Percentiles rank a stretch among this genome's conserved stretches.
These are phyloP conservation scores for Halenospora varia DNA, from an alignment of 495 filamentous ascomycete genomes.

Conservation along the genomic window DNA sequence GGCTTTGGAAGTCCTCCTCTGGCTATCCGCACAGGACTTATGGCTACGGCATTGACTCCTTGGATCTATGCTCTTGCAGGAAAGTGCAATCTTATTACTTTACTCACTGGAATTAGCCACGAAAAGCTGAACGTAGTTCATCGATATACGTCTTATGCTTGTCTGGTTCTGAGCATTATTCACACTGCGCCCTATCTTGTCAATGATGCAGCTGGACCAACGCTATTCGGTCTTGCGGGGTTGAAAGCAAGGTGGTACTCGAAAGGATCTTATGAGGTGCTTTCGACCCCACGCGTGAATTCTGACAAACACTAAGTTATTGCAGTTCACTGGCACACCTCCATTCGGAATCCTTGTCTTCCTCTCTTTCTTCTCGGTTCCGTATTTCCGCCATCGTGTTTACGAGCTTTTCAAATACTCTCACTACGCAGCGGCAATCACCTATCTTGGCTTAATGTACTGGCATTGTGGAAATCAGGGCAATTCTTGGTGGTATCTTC, in stretches of 20 bases:
- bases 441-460: conserved; percentile 68
- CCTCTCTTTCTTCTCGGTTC: conserved; percentile 30
- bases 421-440: conserved; percentile 62
- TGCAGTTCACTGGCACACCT: conserved; percentile 31
- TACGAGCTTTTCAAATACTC: conserved; percentile 70
- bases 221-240: conserved; percentile 20
- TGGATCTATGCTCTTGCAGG: conserved; percentile 40
- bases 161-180: conserved; percentile 46
- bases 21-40: conserved; percentile 46
- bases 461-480: conserved; percentile 76
- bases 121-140: conserved; percentile 53
- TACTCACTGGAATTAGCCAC: conserved; percentile 48
- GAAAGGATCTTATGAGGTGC: conserved; percentile 18
- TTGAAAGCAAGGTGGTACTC: conserved; percentile 27
- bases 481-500: conserved; percentile 75
- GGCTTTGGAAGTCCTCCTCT: conserved; percentile 44
- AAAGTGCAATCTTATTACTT: conserved; percentile 42
- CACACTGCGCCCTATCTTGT: conserved; percentile 55
- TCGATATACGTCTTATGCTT: conserved; percentile 46
- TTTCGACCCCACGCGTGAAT: neutral
- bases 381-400: conserved; percentile 28
- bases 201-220: conserved; percentile 12
- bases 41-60: conserved; percentile 47
- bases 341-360: conserved; percentile 31
- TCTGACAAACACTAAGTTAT: neutral